These are phyloP conservation scores for Trametes cingulata DNA, from an alignment of 768 basidiomycete genomes.

Conservation along the genomic window DNA sequence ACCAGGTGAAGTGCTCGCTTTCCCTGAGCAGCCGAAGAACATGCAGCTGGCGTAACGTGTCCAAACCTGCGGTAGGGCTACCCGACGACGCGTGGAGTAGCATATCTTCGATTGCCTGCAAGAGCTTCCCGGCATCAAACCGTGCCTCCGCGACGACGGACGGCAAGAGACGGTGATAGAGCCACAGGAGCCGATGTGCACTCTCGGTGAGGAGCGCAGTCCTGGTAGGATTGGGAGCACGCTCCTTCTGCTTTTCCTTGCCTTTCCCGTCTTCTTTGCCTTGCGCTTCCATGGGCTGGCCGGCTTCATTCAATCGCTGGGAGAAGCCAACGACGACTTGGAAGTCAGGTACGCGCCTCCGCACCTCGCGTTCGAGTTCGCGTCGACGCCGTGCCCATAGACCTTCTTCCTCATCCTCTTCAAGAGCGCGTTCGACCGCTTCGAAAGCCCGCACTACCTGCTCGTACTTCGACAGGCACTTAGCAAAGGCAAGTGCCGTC, in stretches of 20 bases:
- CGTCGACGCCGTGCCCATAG: constrained; percentile 67
- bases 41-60: constrained; percentile 73
- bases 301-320: constrained; percentile 32
- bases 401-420: constrained; percentile 44
- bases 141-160: constrained; percentile 72
- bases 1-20: constrained; percentile 81
- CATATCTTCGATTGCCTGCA: constrained; percentile 34
- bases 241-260: constrained; percentile 2
- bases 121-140: constrained; percentile 84
- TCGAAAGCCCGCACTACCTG: constrained; percentile 57
- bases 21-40: constrained; percentile 71
- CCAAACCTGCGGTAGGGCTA: constrained; percentile 40
- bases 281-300: neutral
- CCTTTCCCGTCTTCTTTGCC: neutral
- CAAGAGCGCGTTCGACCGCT: constrained; percentile 49
- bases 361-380: constrained; percentile 76
- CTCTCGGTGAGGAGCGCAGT: constrained; percentile 72
- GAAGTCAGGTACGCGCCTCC: constrained; percentile 81
- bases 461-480: constrained; percentile 73
- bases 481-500: constrained; percentile 74
- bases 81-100: neutral
- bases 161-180: constrained; percentile 82
- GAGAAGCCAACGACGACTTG: constrained; percentile 84
- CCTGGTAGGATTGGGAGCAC: constrained; percentile 39
- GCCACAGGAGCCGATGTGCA: constrained; percentile 77